Evolutionary conservation across 495 filamentous ascomycete species (phyloP), one percentile per base, ranked within the genome.

Genomic region (Aspergillus ellipticus): DNA sequence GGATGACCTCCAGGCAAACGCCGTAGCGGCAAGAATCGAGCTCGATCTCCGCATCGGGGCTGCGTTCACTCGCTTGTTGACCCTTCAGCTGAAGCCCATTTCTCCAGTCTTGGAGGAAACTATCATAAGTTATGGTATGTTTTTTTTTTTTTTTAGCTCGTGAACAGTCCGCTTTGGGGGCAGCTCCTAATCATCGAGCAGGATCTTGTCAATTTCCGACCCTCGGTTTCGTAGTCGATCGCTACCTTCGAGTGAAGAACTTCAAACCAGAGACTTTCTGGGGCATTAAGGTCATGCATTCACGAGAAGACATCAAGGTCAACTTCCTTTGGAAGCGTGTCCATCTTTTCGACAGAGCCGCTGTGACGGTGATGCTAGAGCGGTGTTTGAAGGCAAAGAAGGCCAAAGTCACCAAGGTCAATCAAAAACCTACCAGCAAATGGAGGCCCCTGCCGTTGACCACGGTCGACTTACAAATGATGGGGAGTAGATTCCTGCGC

Each of bases 381-480:
- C 77, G 88, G 54, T 97, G 93, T 60, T 74, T 98, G 3, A 51
- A 68, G 7, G 88, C 91, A n/a, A 88, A 85, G 53, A 81, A 74
- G 6, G 94, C 92, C 20, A 87, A 82, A 63, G 89, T 98, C 35
- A 85, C 73, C 15, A 93, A 89, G 62, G 85, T 96, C 24, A 83
- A 88, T 57, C 87, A 89, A 65, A 97, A 96, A 68, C 90, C 91
- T 1, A 96, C 92, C 16, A 92, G 86, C 60, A 96, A 95, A 74
- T 96, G 87, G 91, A 89, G 90, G 62, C 94, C 94, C 2, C 67
- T 98, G 29, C 94, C 94, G 1, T 76, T 98, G 61, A 98, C 94
- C 0, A 98, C 94, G 0, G 90, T 98, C n/a, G 95, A 98, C 62
- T 74, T 98, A n/a, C 94, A 97, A 66, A 97, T 96, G 77, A 90